Conservation (phyloP, 2,329 filamentous ascomycete genomes). For the Alternaria longipes region DNA sequence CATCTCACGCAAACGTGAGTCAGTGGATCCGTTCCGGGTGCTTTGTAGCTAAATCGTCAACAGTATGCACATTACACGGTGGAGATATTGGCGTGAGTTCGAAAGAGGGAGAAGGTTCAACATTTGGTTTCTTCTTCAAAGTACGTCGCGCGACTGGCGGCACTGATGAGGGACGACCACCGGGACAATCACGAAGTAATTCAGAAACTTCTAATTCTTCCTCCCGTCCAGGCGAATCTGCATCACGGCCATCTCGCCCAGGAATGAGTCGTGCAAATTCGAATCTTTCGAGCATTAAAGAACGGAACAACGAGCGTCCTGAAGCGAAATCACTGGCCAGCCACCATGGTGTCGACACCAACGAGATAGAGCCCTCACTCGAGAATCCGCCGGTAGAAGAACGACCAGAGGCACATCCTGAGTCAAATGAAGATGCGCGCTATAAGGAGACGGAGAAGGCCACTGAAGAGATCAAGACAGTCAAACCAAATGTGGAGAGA, state of each 20-base stretch:
- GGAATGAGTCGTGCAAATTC: conserved; percentile 41
- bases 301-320: conserved; percentile 28
- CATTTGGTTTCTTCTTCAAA: conserved; percentile 52
- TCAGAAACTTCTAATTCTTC: conserved; percentile 31
- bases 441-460: conserved; percentile 35
- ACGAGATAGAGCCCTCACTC: conserved; percentile 32
- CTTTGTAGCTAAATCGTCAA: not conserved
- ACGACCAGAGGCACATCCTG: conserved; percentile 38
- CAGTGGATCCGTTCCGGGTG: too few species aligned
- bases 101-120: conserved; percentile 48
- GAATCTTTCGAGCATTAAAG: conserved; percentile 37
- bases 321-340: conserved; percentile 16
- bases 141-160: conserved; percentile 38
- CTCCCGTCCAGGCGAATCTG: conserved; percentile 19
- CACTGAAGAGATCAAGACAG: conserved; percentile 20
- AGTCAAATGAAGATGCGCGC: conserved; percentile 28
- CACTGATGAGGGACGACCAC: conserved; percentile 35
- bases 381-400: conserved; percentile 47
- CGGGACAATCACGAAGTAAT: conserved; percentile 33
- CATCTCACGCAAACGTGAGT: conserved; percentile 50
- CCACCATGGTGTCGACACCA: conserved; percentile 20
- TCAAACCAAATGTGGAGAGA: conserved; percentile 18
- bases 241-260: conserved; percentile 28
- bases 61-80: conserved; percentile 50
- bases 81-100: conserved; percentile 51